Conservation (phyloP, 345 rosid genomes). For the Mercurialis annua region DNA sequence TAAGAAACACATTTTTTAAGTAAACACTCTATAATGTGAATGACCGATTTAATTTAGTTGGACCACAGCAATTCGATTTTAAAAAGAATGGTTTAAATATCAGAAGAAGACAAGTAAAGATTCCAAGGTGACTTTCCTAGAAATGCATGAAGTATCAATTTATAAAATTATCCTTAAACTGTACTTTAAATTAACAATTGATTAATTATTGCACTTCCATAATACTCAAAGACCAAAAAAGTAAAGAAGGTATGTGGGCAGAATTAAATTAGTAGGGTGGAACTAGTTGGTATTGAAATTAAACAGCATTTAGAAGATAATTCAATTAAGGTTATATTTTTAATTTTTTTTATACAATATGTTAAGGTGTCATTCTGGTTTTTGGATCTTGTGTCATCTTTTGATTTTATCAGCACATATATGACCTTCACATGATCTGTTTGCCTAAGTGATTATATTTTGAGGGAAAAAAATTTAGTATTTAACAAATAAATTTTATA, state of each 20-base stretch:
- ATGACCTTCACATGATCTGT: neutral
- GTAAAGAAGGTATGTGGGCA: slow-evolving; percentile 21
- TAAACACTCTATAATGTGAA: too few relatives aligned
- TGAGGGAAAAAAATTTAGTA: neutral
- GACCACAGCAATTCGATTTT: too few relatives aligned
- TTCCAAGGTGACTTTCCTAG: neutral
- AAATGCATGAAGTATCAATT: neutral
- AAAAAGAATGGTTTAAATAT: neutral
- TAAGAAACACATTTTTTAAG: too few relatives aligned
- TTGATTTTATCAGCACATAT: neutral
- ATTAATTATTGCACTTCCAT: neutral
- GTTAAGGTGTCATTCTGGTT: slow-evolving; percentile 14
- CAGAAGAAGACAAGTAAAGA: slow-evolving; percentile 4
- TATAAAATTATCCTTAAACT: neutral
- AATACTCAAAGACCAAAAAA: neutral
- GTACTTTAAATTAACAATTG: neutral
- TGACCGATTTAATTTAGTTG: too few relatives aligned
- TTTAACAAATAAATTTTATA: neutral
- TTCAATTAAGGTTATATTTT: neutral
- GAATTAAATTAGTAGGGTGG: slow-evolving; percentile 8
- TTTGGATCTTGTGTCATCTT: slow-evolving; percentile 34
- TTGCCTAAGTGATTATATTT: neutral
- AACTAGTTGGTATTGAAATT: neutral
- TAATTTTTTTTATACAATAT: neutral
- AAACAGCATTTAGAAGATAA: neutral